A percentile compares a stretch with the other conserved stretches of the same genome.
These are phyloP conservation scores for Cercospora sp. DNA, from an alignment of 2,329 filamentous ascomycete species.

Conservation along the genomic window DNA sequence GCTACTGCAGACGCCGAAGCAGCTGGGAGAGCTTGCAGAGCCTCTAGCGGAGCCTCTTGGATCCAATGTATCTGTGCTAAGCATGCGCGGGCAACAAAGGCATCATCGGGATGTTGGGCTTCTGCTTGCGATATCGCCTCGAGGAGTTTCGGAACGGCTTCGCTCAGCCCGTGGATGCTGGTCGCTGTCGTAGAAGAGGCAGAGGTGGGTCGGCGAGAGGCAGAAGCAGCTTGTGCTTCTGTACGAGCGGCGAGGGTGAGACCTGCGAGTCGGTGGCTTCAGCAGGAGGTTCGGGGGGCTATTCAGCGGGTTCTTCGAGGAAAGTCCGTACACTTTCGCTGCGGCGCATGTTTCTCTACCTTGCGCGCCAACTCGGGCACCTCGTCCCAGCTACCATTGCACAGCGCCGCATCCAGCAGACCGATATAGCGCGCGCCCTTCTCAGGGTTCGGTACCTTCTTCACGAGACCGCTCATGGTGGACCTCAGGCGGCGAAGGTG, in stretches of 20 bases:
- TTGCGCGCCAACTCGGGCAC: slow-evolving; percentile 90
- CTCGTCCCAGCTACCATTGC: slow-evolving; percentile 81
- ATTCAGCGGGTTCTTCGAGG: not conserved
- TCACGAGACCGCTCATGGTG: slow-evolving; percentile 32
- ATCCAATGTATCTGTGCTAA: slow-evolving; percentile 83
- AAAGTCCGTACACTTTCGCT: slow-evolving; percentile 69
- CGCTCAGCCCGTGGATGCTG: slow-evolving; percentile 39
- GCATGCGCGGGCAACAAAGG: slow-evolving; percentile 78
- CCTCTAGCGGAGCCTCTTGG: slow-evolving; percentile 62
- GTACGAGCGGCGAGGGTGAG: slow-evolving; percentile 51
- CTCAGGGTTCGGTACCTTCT: slow-evolving; percentile 31
- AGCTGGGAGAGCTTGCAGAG: slow-evolving; percentile 52
- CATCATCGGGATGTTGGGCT: slow-evolving; percentile 50
- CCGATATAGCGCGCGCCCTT: slow-evolving; percentile 83
- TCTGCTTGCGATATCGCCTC: slow-evolving; percentile 35
- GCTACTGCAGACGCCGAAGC: not conserved
- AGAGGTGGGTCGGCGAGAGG: slow-evolving; percentile 47
- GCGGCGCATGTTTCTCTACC: slow-evolving; percentile 87
- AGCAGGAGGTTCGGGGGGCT: slow-evolving; percentile 5
- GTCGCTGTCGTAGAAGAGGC: slow-evolving; percentile 42
- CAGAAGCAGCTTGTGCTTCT: slow-evolving; percentile 50
- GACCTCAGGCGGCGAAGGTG: slow-evolving; percentile 12
- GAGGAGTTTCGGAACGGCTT: slow-evolving; percentile 45
- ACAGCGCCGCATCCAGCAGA: slow-evolving; percentile 81
- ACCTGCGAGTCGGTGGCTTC: slow-evolving; percentile 36